Evolutionary conservation across 345 rosid species (phyloP).

Genomic region (Salix arbutifolia): DNA sequence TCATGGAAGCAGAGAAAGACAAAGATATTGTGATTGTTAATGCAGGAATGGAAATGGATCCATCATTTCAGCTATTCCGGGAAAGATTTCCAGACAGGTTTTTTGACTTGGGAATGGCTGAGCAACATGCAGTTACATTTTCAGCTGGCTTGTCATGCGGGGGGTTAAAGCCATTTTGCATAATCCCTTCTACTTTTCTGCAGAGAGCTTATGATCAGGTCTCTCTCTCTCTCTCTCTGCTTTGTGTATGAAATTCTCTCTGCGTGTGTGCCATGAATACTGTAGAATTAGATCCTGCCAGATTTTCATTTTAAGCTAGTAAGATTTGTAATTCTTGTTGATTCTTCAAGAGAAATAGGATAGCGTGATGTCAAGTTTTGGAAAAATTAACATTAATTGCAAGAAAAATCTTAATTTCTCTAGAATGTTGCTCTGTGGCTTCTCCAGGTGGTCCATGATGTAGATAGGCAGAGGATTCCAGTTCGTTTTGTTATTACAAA

Average conservation of each 20-base stretch:
- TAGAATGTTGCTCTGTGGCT: conserved; percentile 11
- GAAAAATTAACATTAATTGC: background rate
- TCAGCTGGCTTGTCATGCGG: conserved; percentile 92
- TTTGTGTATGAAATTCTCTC: background rate
- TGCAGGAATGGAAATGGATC: conserved; percentile 80
- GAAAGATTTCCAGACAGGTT: conserved; percentile 66
- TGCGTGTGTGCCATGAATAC: background rate
- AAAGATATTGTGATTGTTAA: conserved; percentile 74
- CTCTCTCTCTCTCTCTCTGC: conserved; percentile 21
- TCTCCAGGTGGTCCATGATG: conserved; percentile 78
- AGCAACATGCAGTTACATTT: conserved; percentile 94
- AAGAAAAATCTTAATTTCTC: conserved; percentile 3
- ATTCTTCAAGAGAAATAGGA: background rate
- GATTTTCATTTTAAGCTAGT: background rate
- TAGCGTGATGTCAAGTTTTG: background rate
- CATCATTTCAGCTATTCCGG: conserved; percentile 54
- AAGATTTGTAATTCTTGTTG: background rate
- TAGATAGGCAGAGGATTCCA: conserved; percentile 77
- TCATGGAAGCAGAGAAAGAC: conserved; percentile 77
- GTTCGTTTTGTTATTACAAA: conserved; percentile 85
- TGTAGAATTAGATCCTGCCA: background rate
- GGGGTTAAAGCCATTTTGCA: conserved; percentile 90
- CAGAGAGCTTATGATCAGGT: conserved; percentile 99
- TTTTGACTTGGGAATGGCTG: conserved; percentile 92
- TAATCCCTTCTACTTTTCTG: conserved; percentile 78